Base-by-base conservation (phyloP, 768 basidiomycete genomes). In the Xerocomellus dryophilus region DNA sequence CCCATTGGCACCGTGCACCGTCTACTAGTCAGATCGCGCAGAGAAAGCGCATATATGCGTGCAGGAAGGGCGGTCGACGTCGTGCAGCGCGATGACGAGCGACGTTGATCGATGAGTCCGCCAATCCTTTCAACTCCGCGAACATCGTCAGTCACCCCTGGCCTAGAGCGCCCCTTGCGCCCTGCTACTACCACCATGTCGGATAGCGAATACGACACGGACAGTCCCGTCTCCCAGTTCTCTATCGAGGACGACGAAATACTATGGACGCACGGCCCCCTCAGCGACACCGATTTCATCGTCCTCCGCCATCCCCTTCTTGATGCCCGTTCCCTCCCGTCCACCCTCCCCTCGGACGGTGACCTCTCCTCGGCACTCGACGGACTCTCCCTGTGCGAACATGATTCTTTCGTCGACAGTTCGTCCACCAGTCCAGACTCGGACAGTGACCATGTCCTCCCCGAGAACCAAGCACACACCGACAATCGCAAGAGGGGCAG, bases 231-330 rank as follows among this genome's bases (percentile, higher is more conserved):
- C 7, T 60, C 54, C 4, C 49, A 54, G 61, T 51, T 49, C 29
- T 61, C 57, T n/a, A 45, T 53, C 43, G 63, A 62, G 12, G 61
- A 66, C 40, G 69, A 71, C 45, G 59, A 64, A 25, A 49, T 64
- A 15, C 36, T 60, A 7, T 69, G 66, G 68, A 50, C 35, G 0
- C 51, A 42, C 5, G 35, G 42, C 14, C 43, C 57, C 1, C 18
- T 50, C 23, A 48, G 60, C 31, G 55, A 63, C 41, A 41, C 51
- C 12, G 68, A 71, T 23, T 71, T 58, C 14, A 57, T 70, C n/a
- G 21, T 69, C 20, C 56, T 71, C 0, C 45, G 42, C 10, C 58
- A 59, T 14, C 65, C 66, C 21, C 57, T 59, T 6, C n/a, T 53
- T 2, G 51, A 65, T 7, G 53, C 59, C 0, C 54, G 34, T 20